These are phyloP conservation scores for Pseudogymnoascus sp. DNA, from an alignment of 2,329 filamentous ascomycete genomes.

Conservation along the genomic window DNA sequence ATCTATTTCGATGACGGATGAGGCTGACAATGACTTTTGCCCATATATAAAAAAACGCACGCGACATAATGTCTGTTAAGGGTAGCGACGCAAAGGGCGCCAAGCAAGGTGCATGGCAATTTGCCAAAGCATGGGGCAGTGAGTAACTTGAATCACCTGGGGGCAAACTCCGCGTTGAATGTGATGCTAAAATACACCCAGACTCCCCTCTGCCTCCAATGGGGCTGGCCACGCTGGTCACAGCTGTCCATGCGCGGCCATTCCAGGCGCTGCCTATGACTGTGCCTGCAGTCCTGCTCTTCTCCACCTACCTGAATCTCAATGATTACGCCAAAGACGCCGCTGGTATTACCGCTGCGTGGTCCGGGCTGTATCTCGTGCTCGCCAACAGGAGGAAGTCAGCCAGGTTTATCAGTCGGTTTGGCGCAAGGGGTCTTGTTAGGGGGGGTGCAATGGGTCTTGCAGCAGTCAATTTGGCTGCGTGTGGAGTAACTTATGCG, in stretches of 20 bases:
- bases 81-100: constrained; percentile 22
- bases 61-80: constrained; percentile 20
- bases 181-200: constrained; percentile 27
- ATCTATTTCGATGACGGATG: constrained; percentile 6
- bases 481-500: constrained; percentile 44
- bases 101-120: constrained; percentile 36
- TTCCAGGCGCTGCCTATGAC: constrained; percentile 59
- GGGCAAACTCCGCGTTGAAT: background rate
- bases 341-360: constrained; percentile 55
- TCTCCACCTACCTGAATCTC: constrained; percentile 59
- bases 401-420: constrained; percentile 37
- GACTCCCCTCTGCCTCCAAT: constrained; percentile 58
- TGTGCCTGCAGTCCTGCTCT: constrained; percentile 58
- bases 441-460: constrained; percentile 44
- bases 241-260: constrained; percentile 58
- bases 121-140: constrained; percentile 45
- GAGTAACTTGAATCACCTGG: constrained; percentile 23
- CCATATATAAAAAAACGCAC: constrained; percentile 8
- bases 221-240: constrained; percentile 56
- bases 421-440: constrained; percentile 43
- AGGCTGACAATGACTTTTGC: constrained; percentile 1
- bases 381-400: constrained; percentile 49
- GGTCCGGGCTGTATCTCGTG: constrained; percentile 58
- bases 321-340: constrained; percentile 54
- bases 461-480: constrained; percentile 42